Conservation (phyloP, 331 rosid species). For the Quercus phellos region DNA sequence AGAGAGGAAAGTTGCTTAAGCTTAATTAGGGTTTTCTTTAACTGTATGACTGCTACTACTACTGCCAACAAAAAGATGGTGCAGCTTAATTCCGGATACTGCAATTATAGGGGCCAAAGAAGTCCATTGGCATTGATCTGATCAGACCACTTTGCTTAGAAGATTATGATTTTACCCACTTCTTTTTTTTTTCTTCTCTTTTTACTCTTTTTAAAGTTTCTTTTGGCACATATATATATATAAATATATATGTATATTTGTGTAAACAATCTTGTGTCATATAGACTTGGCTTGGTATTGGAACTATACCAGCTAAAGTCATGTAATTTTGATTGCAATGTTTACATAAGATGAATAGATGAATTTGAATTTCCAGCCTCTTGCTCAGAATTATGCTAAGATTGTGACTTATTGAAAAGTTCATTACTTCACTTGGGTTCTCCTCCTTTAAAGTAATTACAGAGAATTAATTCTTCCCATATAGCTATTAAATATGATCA, state of each 20-base stretch:
- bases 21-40: not conserved
- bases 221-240: not conserved
- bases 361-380: too few relatives aligned
- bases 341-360: not conserved
- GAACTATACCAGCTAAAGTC: not conserved
- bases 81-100: not conserved
- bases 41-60: not conserved
- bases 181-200: not conserved
- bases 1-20: not conserved
- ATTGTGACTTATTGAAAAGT: too few relatives aligned
- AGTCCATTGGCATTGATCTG: constrained; percentile 4
- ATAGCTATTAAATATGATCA: too few relatives aligned
- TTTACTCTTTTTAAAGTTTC: not conserved
- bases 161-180: constrained; percentile 9
- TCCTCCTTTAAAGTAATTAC: too few relatives aligned
- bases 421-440: too few relatives aligned
- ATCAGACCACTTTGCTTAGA: constrained; percentile 4
- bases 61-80: not conserved
- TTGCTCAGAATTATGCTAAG: too few relatives aligned
- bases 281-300: not conserved
- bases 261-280: not conserved
- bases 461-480: too few relatives aligned
- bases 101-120: constrained; percentile 18
- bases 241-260: not conserved
- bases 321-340: not conserved